Evolutionary conservation across 2,329 filamentous ascomycete genomes (phyloP).

Genomic region (Microascus cirrosus): DNA sequence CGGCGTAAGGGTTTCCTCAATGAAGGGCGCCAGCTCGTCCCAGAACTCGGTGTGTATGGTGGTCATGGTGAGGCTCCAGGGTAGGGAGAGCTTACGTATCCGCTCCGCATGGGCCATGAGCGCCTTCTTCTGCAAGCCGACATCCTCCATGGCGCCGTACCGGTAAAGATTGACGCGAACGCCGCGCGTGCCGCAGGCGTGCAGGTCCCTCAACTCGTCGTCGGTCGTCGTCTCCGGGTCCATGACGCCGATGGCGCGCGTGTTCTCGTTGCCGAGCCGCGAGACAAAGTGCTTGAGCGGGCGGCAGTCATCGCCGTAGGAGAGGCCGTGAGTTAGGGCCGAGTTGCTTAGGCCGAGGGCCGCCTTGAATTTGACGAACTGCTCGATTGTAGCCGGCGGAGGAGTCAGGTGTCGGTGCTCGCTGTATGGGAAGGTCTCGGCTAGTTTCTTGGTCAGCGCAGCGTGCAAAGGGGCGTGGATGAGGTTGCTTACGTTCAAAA

Average conservation of each 20-base stretch:
- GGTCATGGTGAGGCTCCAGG: neutral
- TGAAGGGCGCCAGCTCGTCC: neutral
- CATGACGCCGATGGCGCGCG: neutral
- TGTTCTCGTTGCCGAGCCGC: neutral
- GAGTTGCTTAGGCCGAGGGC: neutral
- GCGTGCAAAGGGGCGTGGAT: neutral
- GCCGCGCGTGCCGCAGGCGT: neutral
- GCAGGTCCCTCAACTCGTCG: neutral
- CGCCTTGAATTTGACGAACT: neutral
- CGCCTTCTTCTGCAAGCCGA: neutral
- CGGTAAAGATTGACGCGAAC: neutral
- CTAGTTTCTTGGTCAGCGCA: neutral
- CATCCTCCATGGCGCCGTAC: neutral
- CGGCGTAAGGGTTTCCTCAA: neutral
- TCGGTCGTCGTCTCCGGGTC: neutral
- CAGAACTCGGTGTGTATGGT: neutral
- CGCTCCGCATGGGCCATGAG: neutral
- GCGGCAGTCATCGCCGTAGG: neutral
- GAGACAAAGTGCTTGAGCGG: neutral
- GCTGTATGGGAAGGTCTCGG: neutral
- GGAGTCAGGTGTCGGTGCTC: neutral
- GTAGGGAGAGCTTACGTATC: neutral
- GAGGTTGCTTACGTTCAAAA: neutral
- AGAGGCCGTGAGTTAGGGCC: neutral
- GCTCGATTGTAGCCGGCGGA: neutral